Base-by-base conservation (phyloP, 768 basidiomycete genomes). In the Collybiopsis luxurians region DNA sequence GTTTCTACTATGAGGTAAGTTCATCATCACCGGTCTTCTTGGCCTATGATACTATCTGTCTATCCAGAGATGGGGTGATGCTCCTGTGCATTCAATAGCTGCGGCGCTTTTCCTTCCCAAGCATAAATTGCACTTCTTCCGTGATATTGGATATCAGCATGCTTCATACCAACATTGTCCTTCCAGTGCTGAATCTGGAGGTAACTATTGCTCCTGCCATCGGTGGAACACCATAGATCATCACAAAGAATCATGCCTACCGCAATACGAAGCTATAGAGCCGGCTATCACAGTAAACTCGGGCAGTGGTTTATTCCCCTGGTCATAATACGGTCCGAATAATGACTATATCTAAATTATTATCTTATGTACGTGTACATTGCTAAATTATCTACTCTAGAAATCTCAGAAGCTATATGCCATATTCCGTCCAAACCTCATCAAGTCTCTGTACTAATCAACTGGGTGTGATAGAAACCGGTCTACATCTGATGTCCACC, bases 121-220 rank as follows among this genome's bases (percentile, higher is more conserved):
- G 61, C 74, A 79, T 9, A 78, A 82, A 62, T 69, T 87, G 31
- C 83, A 87, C 64, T 88, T 82, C 63, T 89, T 89, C 68, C 27
- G 40, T 21, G 84, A 89, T 63, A 85, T 89, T 23, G 87, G 87
- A 4, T 89, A 89, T 66, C 71, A 76, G 42, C 87, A 89, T 56
- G 71, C 79, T 38, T 83, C 84, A 7, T 87, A 84, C 71, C 79
- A 84, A 64, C 82, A 82, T 54, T 83, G 86, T 66, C 76, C 77
- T 38, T 26, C 50, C 2, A 24, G 34, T 9, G 31, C 31, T 17
- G 50, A 51, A n/a, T 36, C 50, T 3, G 2, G 12, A 36, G 36
- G 50, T 27, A 51, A 51, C 36, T 15, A 31, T 13, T 51, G 50
- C 23, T 51, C 50, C 23, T 51, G 50, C 17, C 31, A 39, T 39